Conservation (phyloP, 129 eudicot species). For the Arctium minus region DNA sequence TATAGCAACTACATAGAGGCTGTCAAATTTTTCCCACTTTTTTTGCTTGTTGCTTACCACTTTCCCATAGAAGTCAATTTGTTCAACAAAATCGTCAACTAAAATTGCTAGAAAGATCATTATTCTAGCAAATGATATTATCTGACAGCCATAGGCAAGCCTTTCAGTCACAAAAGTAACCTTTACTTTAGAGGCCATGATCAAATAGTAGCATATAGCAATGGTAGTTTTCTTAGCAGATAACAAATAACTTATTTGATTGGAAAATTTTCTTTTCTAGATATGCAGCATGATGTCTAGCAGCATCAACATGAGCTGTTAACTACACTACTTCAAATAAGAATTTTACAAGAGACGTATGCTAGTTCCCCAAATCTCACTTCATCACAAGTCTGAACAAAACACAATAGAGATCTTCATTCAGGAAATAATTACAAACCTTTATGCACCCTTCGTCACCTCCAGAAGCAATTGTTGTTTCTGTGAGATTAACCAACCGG, state of each 20-base stretch:
- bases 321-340: no score
- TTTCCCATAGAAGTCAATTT: background rate
- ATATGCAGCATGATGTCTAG: no score
- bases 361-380: no score
- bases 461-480: constrained; percentile 89
- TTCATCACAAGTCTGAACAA: no score
- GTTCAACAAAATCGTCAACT: background rate
- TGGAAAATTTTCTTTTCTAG: no score
- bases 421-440: constrained; percentile 30
- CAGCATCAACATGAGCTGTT: no score
- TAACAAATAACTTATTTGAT: background rate
- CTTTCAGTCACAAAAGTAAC: background rate
- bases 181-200: background rate
- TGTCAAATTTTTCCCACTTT: background rate
- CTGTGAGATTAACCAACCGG: constrained; percentile 82
- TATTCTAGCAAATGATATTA: background rate
- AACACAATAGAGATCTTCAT: no score
- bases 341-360: no score
- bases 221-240: background rate
- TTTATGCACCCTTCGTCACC: constrained; percentile 89
- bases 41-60: background rate
- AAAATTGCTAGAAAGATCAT: background rate
- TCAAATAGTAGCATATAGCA: background rate
- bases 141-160: background rate
- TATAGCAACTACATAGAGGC: background rate